Evolutionary conservation across 306 rosid genomes (phyloP).

Genomic region (Begonia masoniana): DNA sequence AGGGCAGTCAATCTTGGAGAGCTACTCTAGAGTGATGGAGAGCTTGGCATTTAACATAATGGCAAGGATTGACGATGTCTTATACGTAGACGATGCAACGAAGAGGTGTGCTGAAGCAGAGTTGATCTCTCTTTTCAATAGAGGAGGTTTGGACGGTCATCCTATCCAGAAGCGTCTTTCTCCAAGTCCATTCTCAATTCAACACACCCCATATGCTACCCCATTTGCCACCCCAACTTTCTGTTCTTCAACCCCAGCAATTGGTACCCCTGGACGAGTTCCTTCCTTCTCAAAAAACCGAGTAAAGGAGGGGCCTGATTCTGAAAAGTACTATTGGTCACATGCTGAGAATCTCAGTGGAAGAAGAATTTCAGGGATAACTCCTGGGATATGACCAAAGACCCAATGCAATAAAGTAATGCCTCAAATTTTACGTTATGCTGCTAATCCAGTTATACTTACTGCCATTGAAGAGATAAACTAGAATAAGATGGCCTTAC

Average conservation of each 20-base stretch:
- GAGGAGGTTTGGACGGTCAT: slow-evolving; percentile 66
- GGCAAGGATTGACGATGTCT: slow-evolving; percentile 90
- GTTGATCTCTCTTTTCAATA: slow-evolving; percentile 43
- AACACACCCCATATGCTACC: slow-evolving; percentile 68
- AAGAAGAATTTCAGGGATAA: slow-evolving; percentile 48
- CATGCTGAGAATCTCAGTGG: slow-evolving; percentile 61
- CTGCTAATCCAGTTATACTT: no score
- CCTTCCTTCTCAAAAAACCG: slow-evolving; percentile 27
- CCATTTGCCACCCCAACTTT: slow-evolving; percentile 77
- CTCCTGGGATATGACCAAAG: slow-evolving; percentile 45
- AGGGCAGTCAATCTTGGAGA: slow-evolving; percentile 92
- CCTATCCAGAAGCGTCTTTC: slow-evolving; percentile 84
- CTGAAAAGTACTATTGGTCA: slow-evolving; percentile 59
- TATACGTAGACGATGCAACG: slow-evolving; percentile 68
- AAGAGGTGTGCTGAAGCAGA: slow-evolving; percentile 59
- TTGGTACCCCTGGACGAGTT: slow-evolving; percentile 52
- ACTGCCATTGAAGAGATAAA: no score
- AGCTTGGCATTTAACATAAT: slow-evolving; percentile 90
- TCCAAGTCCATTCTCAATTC: slow-evolving; percentile 86
- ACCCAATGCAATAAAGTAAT: slow-evolving; percentile 74
- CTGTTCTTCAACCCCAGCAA: slow-evolving; percentile 59
- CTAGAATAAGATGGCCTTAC: neutral
- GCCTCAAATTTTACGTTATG: no score
- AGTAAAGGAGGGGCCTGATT: slow-evolving; percentile 28
- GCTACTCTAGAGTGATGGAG: slow-evolving; percentile 96